A percentile compares a stretch with the other conserved stretches of the same genome.
phyloP scores from a whole-genome alignment of 2,329 filamentous ascomycete species.

The Nigrospora oryzae region DNA sequence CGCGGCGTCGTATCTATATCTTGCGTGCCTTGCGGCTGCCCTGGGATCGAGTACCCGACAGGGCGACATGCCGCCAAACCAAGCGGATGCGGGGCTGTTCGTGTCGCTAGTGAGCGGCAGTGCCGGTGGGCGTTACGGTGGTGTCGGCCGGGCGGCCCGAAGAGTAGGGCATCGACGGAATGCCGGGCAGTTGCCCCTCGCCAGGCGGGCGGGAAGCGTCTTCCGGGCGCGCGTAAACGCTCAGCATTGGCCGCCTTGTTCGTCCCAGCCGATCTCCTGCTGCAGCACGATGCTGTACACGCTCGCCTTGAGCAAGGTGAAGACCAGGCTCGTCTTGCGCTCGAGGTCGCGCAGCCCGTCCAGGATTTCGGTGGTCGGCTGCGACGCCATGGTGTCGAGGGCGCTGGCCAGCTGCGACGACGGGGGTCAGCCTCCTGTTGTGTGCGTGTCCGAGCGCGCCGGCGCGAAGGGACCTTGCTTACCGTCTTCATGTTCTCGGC shows the following conservation, averaged over 20 bases:
- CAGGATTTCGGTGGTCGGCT: conserved; percentile 72
- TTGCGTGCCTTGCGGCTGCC: too few relatives aligned
- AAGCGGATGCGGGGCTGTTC: too few relatives aligned
- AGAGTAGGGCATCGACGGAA: too few relatives aligned
- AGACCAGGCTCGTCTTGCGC: conserved; percentile 89
- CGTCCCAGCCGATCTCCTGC: conserved; percentile 80
- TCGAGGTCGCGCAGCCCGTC: conserved; percentile 83
- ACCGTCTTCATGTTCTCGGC: conserved; percentile 90
- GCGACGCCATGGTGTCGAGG: conserved; percentile 56
- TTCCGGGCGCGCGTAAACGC: too few relatives aligned
- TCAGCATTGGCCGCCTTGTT: conserved; percentile 20
- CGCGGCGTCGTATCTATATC: too few relatives aligned
- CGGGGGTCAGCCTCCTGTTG: neutral
- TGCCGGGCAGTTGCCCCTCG: too few relatives aligned
- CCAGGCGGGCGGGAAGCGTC: too few relatives aligned
- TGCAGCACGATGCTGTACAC: conserved; percentile 98
- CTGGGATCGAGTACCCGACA: too few relatives aligned
- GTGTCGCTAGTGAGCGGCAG: too few relatives aligned
- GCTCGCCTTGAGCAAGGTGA: conserved; percentile 92
- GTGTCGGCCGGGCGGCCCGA: too few relatives aligned
- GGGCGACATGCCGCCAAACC: too few relatives aligned
- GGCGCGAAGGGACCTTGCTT: conserved; percentile 10
- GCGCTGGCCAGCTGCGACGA: conserved; percentile 44
- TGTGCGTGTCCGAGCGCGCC: neutral
- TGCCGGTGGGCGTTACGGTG: too few relatives aligned